Evolutionary conservation across 306 rosid genomes (phyloP).

Genomic region (Begonia peltatifolia): DNA sequence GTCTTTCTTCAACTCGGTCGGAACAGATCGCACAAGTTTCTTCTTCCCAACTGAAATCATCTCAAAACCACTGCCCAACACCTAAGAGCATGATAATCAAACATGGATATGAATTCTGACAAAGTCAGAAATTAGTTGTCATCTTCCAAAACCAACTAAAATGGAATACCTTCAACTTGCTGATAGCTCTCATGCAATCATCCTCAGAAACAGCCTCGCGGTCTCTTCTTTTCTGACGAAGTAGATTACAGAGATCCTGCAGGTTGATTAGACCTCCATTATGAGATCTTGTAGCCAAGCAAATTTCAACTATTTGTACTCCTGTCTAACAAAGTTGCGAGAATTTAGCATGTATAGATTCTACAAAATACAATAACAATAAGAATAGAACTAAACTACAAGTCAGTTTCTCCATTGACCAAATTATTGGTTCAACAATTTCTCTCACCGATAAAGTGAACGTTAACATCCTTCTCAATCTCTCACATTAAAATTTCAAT

Average conservation of each 20-base stretch:
- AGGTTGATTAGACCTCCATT: conserved; percentile 90
- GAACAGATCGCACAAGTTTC: conserved; percentile 96
- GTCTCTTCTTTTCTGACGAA: conserved; percentile 59
- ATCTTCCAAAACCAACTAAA: neutral
- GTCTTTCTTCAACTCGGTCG: conserved; percentile 94
- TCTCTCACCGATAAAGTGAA: too few relatives aligned
- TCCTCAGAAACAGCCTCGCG: conserved; percentile 89
- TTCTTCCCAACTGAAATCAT: conserved; percentile 85
- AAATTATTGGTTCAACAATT: too few relatives aligned
- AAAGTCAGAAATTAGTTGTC: too few relatives aligned
- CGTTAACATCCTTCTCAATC: neutral
- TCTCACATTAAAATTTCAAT: neutral
- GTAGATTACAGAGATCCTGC: conserved; percentile 66
- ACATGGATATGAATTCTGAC: too few relatives aligned
- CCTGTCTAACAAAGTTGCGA: conserved; percentile 57
- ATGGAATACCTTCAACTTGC: conserved; percentile 76
- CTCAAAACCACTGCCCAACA: conserved; percentile 85
- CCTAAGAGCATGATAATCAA: conserved; percentile 26
- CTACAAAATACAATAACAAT: neutral
- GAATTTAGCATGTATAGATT: conserved; percentile 7
- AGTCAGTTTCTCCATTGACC: too few relatives aligned
- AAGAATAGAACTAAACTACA: too few relatives aligned
- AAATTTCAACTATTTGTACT: conserved; percentile 88
- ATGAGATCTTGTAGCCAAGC: conserved; percentile 79
- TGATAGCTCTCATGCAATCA: conserved; percentile 87